These are phyloP conservation scores for Salicornia ramosissima DNA, from an alignment of 148 eudicot species.

Conservation along the genomic window DNA sequence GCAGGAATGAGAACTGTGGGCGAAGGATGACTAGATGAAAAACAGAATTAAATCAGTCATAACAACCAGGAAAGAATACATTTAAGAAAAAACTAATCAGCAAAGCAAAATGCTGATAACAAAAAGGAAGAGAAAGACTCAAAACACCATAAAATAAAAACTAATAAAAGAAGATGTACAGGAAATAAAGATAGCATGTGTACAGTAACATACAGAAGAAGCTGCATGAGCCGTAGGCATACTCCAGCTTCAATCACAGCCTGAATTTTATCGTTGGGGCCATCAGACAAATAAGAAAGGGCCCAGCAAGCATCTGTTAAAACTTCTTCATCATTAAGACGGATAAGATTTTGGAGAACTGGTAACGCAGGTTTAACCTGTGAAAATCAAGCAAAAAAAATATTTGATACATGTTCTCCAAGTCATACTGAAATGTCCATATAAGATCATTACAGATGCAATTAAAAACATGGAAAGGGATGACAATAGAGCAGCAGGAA, in stretches of 20 bases:
- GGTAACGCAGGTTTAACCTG: conserved; percentile 86
- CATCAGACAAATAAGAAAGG: conserved; percentile 92
- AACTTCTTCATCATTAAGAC: conserved; percentile 80
- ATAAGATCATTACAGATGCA: neutral
- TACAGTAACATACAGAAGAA: conserved; percentile 52
- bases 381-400: conserved; percentile 10
- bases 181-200: neutral
- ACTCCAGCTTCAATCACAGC: conserved; percentile 91
- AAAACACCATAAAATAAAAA: neutral
- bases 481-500: no score
- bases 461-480: no score
- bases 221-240: conserved; percentile 79
- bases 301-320: conserved; percentile 96
- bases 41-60: conserved; percentile 15
- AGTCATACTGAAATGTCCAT: neutral
- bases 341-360: conserved; percentile 69
- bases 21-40: conserved; percentile 35
- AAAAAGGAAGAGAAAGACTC: no score
- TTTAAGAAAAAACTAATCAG: neutral
- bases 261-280: conserved; percentile 93
- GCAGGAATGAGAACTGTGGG: conserved; percentile 54
- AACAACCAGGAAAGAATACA: neutral
- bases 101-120: neutral
- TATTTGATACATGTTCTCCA: neutral
- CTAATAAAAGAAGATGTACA: neutral